Conservation (phyloP, 2,329 filamentous ascomycete species). For the Clarireedia monteithiana region DNA sequence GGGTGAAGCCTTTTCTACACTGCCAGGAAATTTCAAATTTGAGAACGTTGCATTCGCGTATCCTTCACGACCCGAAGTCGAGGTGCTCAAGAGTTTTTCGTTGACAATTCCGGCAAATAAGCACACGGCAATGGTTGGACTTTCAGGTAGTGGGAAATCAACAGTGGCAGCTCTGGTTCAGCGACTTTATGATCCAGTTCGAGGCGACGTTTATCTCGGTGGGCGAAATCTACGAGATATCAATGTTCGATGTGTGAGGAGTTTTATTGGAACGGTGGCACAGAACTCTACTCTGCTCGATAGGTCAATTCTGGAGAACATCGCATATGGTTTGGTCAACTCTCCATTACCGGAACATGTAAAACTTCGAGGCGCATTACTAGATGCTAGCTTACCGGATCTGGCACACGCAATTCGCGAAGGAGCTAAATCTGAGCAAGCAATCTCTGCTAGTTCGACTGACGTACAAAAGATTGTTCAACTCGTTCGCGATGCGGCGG, state of each 20-base stretch:
- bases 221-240: background rate
- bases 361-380: background rate
- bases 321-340: slow-evolving; percentile 3
- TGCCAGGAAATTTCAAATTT: background rate
- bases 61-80: slow-evolving; percentile 21
- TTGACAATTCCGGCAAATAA: slow-evolving; percentile 20
- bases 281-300: slow-evolving; percentile 1
- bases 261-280: slow-evolving; percentile 1
- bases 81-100: slow-evolving; percentile 25
- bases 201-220: background rate
- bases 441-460: background rate
- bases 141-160: slow-evolving; percentile 50
- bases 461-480: background rate
- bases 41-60: slow-evolving; percentile 32
- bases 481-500: background rate
- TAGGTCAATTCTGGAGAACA: slow-evolving; percentile 2
- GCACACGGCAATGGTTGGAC: slow-evolving; percentile 47
- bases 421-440: background rate
- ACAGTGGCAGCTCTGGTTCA: slow-evolving; percentile 47
- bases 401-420: background rate
- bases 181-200: slow-evolving; percentile 44
- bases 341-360: background rate
- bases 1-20: slow-evolving; percentile 5
- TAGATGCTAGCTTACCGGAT: slow-evolving; percentile 1
- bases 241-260: background rate